Base-by-base conservation (phyloP, 1,284 basidiomycete genomes). In the Phlebopus sp. region DNA sequence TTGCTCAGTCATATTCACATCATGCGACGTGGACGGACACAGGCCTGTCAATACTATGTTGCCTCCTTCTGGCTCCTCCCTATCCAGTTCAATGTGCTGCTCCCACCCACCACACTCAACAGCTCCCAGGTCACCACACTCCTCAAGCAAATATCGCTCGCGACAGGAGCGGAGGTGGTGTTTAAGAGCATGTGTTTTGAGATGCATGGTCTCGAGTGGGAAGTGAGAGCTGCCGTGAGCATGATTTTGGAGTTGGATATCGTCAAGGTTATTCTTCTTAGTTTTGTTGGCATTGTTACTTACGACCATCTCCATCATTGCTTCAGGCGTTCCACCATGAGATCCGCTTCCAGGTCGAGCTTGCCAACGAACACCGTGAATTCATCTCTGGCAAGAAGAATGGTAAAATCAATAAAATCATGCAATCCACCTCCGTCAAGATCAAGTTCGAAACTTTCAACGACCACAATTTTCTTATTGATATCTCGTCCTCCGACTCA, bases 371-470 rank as follows among this genome's bases (percentile, higher is more conserved):
- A 67, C 95, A 98, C 62, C 87, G 95, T 56, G 97, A 99, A 59
- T 99, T 99, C 69, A 97, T 99, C 69, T 91, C 89, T 50, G 94
- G 94, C 40, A 97, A 97, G 77, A 97, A 97, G 78, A 97, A 97
- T 59, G 94, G 94, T 52, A 97, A 97, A 73, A 92, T 97, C 67
- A 97, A 97, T 76, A 97, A 97, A 73, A 95, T 97, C 65, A 97
- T 96, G 92, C 93, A 96, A 71, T 88, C 86, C 6, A 89, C 92
- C 30, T 91, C 90, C 60, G 94, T 96, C 60, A 96, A 97, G 70
- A 97, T 99, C 78, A 97, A 97, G 72, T 99, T 98, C 60, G 96
- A 99, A 76, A 97, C 95, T 3, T 94, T 97, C 75, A 95, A 97
- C 69, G 95, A 98, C 67, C 90, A 97, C 74, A 99, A 99, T 70